These are phyloP conservation scores for Earliella scabrosa DNA, from an alignment of 1,284 basidiomycete species.

Conservation along the genomic window DNA sequence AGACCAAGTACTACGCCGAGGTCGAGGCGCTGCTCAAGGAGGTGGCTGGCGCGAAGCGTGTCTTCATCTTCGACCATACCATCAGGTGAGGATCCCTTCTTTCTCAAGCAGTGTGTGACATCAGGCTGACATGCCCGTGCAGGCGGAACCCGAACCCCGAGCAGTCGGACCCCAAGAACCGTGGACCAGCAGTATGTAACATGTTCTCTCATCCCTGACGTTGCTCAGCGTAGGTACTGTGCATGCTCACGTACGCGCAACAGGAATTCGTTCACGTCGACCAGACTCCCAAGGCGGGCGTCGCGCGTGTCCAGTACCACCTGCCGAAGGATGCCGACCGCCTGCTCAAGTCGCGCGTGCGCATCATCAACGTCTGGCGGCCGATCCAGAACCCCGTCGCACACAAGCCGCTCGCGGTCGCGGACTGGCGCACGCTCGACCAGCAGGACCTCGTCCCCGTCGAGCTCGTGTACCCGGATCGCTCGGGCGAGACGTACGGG, in stretches of 20 bases:
- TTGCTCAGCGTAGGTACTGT: too few species aligned
- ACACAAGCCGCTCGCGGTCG: slow-evolving; percentile 51
- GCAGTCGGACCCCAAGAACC: slow-evolving; percentile 9
- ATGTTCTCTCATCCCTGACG: neutral
- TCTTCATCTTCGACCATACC: slow-evolving; percentile 49
- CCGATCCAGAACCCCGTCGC: slow-evolving; percentile 48
- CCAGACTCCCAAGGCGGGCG: slow-evolving; percentile 53
- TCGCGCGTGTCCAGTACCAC: slow-evolving; percentile 49
- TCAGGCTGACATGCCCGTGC: neutral
- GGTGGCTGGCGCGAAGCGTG: slow-evolving; percentile 43
- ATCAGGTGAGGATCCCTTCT: slow-evolving; percentile 47
- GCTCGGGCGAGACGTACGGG: slow-evolving; percentile 39
- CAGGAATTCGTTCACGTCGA: slow-evolving; percentile 54
- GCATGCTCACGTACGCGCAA: neutral
- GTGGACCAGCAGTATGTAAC: slow-evolving; percentile 40
- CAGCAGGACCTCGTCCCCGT: slow-evolving; percentile 38
- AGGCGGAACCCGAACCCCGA: slow-evolving; percentile 20
- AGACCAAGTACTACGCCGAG: slow-evolving; percentile 44
- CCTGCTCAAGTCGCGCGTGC: slow-evolving; percentile 52
- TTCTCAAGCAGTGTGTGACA: too few species aligned
- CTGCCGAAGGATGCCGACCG: slow-evolving; percentile 48
- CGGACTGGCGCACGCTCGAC: slow-evolving; percentile 46
- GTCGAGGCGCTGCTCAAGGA: slow-evolving; percentile 48
- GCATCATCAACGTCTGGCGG: slow-evolving; percentile 60
- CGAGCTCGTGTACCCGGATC: slow-evolving; percentile 36